A percentile compares a stretch with the other conserved stretches of the same genome.
Evolutionary conservation across 129 eudicot species (phyloP).

Genomic region (Kitagawia praeruptora): DNA sequence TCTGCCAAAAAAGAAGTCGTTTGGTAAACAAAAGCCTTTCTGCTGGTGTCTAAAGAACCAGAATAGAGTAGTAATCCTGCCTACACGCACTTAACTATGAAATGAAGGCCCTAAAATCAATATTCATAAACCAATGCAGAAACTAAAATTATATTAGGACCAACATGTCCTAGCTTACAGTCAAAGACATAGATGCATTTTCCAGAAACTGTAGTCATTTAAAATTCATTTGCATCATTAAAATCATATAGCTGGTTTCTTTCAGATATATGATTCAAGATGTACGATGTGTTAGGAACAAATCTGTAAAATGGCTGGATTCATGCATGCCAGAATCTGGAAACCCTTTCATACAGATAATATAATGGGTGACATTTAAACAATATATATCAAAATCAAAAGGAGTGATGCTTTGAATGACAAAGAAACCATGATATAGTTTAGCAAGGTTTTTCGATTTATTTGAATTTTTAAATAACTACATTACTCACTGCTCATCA

Average conservation of each 20-base stretch:
- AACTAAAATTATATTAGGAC: not conserved
- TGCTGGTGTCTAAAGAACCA: not conserved
- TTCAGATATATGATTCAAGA: not conserved
- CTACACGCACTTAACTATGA: not conserved
- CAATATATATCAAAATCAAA: not conserved
- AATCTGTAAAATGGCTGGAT: not conserved
- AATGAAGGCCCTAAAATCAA: not conserved
- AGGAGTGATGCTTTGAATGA: not conserved
- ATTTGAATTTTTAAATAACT: not conserved
- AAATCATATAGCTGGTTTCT: not conserved
- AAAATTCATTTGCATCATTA: not conserved
- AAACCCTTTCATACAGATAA: not conserved
- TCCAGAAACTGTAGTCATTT: not conserved
- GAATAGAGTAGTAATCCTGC: not conserved
- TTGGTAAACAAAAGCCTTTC: not conserved
- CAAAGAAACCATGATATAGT: not conserved
- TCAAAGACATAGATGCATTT: not conserved
- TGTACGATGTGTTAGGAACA: not conserved
- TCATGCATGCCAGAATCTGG: not conserved
- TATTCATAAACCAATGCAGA: not conserved
- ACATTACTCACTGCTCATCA: conserved; percentile 52
- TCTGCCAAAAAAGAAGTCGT: conserved; percentile 25
- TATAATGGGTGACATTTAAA: not conserved
- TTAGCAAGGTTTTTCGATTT: not conserved
- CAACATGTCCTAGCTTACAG: not conserved